These are phyloP conservation scores for Fusarium nygamai DNA, from an alignment of 2,329 filamentous ascomycete genomes.

Conservation along the genomic window DNA sequence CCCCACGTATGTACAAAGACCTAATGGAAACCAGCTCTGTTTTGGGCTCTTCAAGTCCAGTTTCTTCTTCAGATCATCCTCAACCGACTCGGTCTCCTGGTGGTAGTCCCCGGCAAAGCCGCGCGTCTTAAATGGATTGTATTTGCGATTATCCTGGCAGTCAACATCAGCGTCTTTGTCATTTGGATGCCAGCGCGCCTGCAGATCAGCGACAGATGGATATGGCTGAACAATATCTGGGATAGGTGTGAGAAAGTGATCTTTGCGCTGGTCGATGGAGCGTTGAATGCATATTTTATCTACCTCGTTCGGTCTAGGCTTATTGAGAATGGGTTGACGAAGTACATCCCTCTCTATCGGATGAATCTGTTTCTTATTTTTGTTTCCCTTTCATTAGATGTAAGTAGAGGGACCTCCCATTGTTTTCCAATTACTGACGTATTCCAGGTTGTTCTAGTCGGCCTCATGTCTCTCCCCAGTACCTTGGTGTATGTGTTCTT, in stretches of 20 bases:
- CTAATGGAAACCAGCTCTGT: not conserved
- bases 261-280: conserved; percentile 59
- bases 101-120: conserved; percentile 51
- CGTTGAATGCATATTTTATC: conserved; percentile 62
- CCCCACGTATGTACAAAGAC: too few relatives aligned
- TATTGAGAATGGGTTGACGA: conserved; percentile 57
- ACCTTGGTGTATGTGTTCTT: conserved; percentile 27
- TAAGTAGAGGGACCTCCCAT: not conserved
- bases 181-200: conserved; percentile 65
- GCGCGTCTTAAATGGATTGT: conserved; percentile 55
- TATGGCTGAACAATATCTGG: conserved; percentile 61
- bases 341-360: conserved; percentile 57
- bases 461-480: conserved; percentile 43
- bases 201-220: conserved; percentile 52
- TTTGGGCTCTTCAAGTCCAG: conserved; percentile 58
- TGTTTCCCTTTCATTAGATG: conserved; percentile 42
- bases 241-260: conserved; percentile 63
- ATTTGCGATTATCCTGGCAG: conserved; percentile 55
- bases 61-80: conserved; percentile 64
- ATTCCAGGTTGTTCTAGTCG: conserved; percentile 35
- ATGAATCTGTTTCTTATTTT: conserved; percentile 43
- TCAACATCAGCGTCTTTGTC: conserved; percentile 63
- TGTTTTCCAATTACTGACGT: not conserved
- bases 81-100: conserved; percentile 60
- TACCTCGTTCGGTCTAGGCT: conserved; percentile 55